phyloP scores from a whole-genome alignment of 768 basidiomycete genomes.

The Collybia sordida region DNA sequence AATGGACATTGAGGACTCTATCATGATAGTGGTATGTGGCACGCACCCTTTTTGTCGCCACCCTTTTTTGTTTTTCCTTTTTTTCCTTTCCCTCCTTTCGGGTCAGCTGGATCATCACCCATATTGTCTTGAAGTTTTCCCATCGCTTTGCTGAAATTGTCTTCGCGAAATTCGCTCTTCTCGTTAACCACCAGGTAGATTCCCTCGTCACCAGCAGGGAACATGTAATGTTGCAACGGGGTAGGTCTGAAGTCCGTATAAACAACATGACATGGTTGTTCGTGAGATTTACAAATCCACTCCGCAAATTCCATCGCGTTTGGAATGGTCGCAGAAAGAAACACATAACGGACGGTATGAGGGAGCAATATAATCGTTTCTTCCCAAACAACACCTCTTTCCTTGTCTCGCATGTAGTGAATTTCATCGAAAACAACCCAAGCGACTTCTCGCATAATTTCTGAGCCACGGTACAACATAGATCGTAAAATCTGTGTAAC shows the following conservation, averaged over 20 bases:
- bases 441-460: conserved; percentile 99
- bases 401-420: conserved; percentile 99
- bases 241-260: conserved; percentile 99
- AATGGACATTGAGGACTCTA: not conserved
- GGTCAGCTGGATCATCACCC: conserved; percentile 93
- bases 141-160: conserved; percentile 98
- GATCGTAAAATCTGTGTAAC: conserved; percentile 86
- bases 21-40: not conserved
- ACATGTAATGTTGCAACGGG: conserved; percentile 96
- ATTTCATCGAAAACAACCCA: conserved; percentile 99
- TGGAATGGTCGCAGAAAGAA: conserved; percentile 98
- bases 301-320: conserved; percentile 99
- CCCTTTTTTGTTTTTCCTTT: conserved; percentile 95
- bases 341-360: conserved; percentile 95
- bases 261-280: conserved; percentile 98
- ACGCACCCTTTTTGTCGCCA: conserved; percentile 84
- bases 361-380: conserved; percentile 98
- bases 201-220: conserved; percentile 94
- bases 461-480: conserved; percentile 98
- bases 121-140: conserved; percentile 79
- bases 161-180: conserved; percentile 94
- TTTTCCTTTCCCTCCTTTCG: conserved; percentile 77
- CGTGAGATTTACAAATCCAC: conserved; percentile 97
- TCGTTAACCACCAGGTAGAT: conserved; percentile 99
- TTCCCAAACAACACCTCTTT: conserved; percentile 99